Percentiles rank a stretch among this genome's conserved stretches.
Evolutionary conservation across 208 protist genomes (phyloP).

Genomic region (Crithidia sp.): DNA sequence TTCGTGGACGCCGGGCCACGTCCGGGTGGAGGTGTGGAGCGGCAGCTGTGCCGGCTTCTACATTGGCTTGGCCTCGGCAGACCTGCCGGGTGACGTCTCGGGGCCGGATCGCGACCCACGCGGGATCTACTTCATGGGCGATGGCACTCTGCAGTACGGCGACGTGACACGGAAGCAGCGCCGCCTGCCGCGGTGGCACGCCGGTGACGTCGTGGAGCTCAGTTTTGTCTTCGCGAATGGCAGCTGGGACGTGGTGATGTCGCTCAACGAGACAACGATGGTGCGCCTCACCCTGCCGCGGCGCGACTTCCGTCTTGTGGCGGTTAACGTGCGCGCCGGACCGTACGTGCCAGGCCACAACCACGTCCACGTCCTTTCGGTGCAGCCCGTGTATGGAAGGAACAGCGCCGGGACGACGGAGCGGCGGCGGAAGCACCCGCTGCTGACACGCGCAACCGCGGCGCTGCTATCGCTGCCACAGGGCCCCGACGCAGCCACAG

Average conservation of each 20-base stretch:
- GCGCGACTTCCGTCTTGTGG: conserved; percentile 31
- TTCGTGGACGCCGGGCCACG: conserved; percentile 39
- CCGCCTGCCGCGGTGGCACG: conserved; percentile 42
- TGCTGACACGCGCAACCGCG: not conserved
- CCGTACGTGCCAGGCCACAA: conserved; percentile 23
- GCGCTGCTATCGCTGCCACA: not conserved
- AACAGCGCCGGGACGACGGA: not conserved
- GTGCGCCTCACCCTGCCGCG: conserved; percentile 47
- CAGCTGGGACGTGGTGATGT: conserved; percentile 46
- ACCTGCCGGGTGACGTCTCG: conserved; percentile 20
- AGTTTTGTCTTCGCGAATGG: conserved; percentile 47
- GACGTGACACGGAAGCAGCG: conserved; percentile 26
- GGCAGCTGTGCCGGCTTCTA: conserved; percentile 30
- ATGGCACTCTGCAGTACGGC: conserved; percentile 40
- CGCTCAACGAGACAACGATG: conserved; percentile 54
- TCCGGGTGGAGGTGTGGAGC: conserved; percentile 38
- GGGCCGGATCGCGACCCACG: conserved; percentile 26
- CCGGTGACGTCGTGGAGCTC: conserved; percentile 49
- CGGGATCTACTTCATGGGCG: conserved; percentile 44
- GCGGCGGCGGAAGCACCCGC: not conserved
- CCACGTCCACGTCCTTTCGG: conserved; percentile 35
- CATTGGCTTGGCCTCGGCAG: conserved; percentile 36
- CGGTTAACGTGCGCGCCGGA: conserved; percentile 23
- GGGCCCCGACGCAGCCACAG: too few relatives aligned
- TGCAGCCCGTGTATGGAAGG: conserved; percentile 14